Conservation (phyloP, 306 rosid genomes). For the Glycine tomentella region DNA sequence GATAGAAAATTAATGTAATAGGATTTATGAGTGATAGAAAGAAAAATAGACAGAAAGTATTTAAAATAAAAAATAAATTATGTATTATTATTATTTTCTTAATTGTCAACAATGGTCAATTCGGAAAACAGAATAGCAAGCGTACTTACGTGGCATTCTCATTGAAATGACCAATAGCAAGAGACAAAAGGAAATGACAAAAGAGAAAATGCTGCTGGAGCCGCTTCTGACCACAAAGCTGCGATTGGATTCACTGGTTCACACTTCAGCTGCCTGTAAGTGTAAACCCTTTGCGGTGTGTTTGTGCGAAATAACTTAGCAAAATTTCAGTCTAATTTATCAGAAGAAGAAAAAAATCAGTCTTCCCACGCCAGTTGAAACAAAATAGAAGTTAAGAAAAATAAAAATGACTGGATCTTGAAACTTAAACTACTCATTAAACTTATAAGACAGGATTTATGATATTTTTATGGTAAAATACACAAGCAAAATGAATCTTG, state of each 20-base stretch:
- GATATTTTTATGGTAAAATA: not conserved
- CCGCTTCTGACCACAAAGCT: not conserved
- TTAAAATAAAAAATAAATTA: too few species aligned
- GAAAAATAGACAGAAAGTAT: too few species aligned
- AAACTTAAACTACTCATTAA: not conserved
- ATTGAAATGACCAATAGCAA: not conserved
- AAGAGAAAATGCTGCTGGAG: not conserved
- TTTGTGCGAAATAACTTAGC: not conserved
- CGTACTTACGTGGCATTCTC: not conserved
- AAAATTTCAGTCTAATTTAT: not conserved
- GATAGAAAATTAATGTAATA: too few species aligned
- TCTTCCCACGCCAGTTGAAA: too few species aligned
- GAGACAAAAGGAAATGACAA: not conserved
- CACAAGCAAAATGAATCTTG: not conserved
- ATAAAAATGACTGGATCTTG: not conserved
- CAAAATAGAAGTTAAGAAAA: not conserved
- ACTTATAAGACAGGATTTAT: not conserved
- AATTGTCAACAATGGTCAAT: constrained; percentile 39
- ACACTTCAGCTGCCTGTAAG: not conserved
- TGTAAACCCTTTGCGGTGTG: not conserved
- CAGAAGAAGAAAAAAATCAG: too few species aligned
- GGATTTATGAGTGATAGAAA: too few species aligned
- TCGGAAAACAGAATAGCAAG: not conserved
- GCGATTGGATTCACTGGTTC: not conserved
- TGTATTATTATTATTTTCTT: not conserved